Base-by-base conservation (phyloP, 192 early-diverging fungal species). In the Umbelopsis vinacea region DNA sequence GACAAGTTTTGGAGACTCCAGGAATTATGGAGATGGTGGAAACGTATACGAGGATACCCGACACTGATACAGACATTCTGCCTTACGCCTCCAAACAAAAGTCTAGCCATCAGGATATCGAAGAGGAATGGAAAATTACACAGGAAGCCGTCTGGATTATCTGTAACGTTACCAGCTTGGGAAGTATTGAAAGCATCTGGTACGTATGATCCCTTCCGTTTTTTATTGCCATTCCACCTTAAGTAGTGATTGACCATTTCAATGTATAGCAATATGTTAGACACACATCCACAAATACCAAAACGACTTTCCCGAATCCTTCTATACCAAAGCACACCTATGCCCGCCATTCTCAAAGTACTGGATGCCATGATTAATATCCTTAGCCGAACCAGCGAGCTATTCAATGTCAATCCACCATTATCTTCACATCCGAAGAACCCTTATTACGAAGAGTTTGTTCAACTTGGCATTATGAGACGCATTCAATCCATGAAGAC, bases 61-160 rank as follows among this genome's bases (percentile, higher is more conserved):
- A 40, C 6, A 52, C 52, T 15, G 69, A 71, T 37, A n/a, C 57
- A 11, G 57, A 22, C 6, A 26, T 63, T 19, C 33, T 63, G 17
- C 57, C 57, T 19, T 63, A 37, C n/a, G 14, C 57, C 15, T 19
- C 15, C 19, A 63, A 63, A 5, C 2, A 38, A 2, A 63, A 29
- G 26, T 63, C 33, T 17, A 63, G 6, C 33, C 26, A 63, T 35
- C 52, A 73, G 43, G 37, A 74, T 10, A 40, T 67, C 15, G 40
- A 29, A 6, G 78, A 76, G 29, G 79, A 81, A 46, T 81, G 79
- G 79, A 81, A 76, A 38, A 60, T 81, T 11, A 76, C 75, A 8
- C 66, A 37, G 11, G 79, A 81, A 37, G 69, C 79, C 2, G 29
- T 76, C 5, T 76, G 71, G 72, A 74, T 71, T 35, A 33, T 76